Base-by-base conservation (phyloP, 108 stramenopile species). In the Discostella stelligeroides region DNA sequence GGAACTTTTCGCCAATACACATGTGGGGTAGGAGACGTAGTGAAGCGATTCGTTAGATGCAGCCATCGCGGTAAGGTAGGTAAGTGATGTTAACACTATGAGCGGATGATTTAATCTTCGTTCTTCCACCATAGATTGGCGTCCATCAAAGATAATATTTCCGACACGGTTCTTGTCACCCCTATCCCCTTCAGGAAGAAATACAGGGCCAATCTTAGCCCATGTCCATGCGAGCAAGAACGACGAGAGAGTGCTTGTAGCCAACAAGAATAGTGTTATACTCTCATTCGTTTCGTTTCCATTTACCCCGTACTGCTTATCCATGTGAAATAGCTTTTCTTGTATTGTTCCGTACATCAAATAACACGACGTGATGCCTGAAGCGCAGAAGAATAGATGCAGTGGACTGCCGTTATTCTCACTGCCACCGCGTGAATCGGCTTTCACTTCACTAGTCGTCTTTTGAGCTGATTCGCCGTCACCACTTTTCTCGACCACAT, bases 21-120 rank as follows among this genome's bases (percentile, higher is more conserved):
- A 92, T 24, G 94, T 90, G 11, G 97, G 97, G 72, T 96, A 98
- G 1, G 91, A 87, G 6, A 95, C 94, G 59, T 81, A 91, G n/a
- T 77, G 84, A 3, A 95, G 69, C 9, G 88, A 76, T 69, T 95
- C 91, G 61, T 95, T 95, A 30, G 85, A 85, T 4, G 80, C 78
- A 2, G 79, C 67, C 94, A 95, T 95, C 66, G 94, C 94, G 46
- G 78, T 57, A 28, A 91, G 70, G 48, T 91, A 94, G 10, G 82
- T 83, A 2, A 82, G 41, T 0, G 83, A 70, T 27, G 91, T 89
- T 0, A 79, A 0, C 2, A 66, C 21, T 0, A 85, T 29, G 12
- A 85, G 80, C 7, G 68, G 60, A 53, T 86, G 88, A 67, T 86
- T 82, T 8, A 84, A 57, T 15, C 51, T 55, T 40, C 73, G 43